Percentiles rank a stretch among this genome's conserved stretches.
Evolutionary conservation across 2,329 filamentous ascomycete genomes (phyloP).

Genomic region (Pleoardoris graminearum): DNA sequence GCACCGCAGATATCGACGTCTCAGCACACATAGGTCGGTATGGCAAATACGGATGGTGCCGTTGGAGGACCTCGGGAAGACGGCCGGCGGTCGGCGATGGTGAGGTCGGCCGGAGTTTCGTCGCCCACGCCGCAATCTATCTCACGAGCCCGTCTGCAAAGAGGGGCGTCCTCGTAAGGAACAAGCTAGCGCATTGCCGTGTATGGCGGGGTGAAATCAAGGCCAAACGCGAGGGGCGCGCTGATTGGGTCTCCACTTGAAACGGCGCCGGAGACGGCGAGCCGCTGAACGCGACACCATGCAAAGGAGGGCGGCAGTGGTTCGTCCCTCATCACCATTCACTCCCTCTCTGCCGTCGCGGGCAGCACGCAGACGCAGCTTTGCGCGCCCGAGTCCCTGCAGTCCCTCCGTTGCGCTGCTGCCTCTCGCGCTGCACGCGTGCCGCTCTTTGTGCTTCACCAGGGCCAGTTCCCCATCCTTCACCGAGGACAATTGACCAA

Average conservation of each 20-base stretch:
- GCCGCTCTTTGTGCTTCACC: conserved; percentile 3
- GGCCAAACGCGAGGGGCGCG: conserved; percentile 20
- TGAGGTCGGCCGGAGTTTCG: not conserved
- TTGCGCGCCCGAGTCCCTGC: conserved; percentile 10
- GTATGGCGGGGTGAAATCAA: conserved; percentile 20
- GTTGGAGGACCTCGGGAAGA: too few relatives aligned
- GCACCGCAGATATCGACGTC: not conserved
- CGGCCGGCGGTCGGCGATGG: not conserved
- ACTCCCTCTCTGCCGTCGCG: conserved; percentile 18
- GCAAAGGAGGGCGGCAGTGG: not conserved
- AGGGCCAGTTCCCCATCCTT: not conserved
- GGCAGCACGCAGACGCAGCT: conserved; percentile 31
- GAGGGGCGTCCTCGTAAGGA: conserved; percentile 17
- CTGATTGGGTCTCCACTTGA: conserved; percentile 16
- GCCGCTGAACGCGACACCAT: conserved; percentile 14
- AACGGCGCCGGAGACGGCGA: conserved; percentile 18
- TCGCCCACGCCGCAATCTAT: conserved; percentile 21
- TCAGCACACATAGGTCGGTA: not conserved
- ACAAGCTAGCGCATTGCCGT: conserved; percentile 31
- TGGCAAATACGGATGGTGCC: not conserved
- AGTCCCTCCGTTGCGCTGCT: conserved; percentile 29
- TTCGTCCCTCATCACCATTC: conserved; percentile 31
- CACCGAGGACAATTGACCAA: too few relatives aligned
- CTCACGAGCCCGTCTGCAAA: conserved; percentile 14
- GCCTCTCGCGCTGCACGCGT: too few relatives aligned